phyloP scores from a whole-genome alignment of 2,329 filamentous ascomycete species.

The Colletotrichum noveboracense region DNA sequence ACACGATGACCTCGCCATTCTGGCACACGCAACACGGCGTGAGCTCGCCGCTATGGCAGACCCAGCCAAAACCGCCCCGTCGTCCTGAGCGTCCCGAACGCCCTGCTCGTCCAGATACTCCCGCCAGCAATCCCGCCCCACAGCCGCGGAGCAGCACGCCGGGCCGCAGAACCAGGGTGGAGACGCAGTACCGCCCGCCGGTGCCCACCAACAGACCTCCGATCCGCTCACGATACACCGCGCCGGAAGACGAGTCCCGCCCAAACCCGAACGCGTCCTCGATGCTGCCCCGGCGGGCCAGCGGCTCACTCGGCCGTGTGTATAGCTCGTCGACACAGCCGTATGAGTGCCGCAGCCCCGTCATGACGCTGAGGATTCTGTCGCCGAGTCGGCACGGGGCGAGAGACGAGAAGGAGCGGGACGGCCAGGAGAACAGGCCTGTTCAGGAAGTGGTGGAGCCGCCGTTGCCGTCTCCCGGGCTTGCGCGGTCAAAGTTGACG shows the following conservation, averaged over 20 bases:
- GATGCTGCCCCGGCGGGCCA: neutral
- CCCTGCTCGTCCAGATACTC: neutral
- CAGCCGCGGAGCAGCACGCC: neutral
- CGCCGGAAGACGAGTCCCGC: neutral
- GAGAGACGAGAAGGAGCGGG: neutral
- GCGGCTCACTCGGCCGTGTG: neutral
- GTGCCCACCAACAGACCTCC: neutral
- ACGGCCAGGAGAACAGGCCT: neutral
- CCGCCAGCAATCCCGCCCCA: neutral
- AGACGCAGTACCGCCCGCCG: neutral
- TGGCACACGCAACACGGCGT: neutral
- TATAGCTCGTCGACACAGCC: slow-evolving; percentile 10
- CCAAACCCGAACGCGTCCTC: neutral
- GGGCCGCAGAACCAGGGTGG: neutral
- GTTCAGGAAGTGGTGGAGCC: neutral
- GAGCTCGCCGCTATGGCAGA: neutral
- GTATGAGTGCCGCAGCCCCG: slow-evolving; percentile 6
- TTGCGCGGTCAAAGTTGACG: neutral
- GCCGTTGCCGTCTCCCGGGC: neutral
- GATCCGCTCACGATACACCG: neutral
- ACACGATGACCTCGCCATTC: slow-evolving; percentile 1
- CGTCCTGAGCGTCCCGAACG: neutral
- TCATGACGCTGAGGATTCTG: slow-evolving; percentile 10
- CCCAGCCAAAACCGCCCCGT: neutral
- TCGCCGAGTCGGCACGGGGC: neutral